Evolutionary conservation across 352 stramenopile species (phyloP).

Genomic region (Thraustochytrium striatum): DNA sequence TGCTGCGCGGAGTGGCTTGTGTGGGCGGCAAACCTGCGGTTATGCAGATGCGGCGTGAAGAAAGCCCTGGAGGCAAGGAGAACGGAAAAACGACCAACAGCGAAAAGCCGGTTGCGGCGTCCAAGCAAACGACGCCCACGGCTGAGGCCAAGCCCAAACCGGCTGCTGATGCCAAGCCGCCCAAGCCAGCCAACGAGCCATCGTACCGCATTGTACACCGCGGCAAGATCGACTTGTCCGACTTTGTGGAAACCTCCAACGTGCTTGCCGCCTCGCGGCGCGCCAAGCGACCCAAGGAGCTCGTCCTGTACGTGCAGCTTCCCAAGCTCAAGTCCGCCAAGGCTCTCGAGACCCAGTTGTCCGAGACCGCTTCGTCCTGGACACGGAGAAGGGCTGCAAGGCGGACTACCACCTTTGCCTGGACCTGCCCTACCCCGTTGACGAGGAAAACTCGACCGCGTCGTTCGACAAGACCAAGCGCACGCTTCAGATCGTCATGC

Average conservation of each 20-base stretch:
- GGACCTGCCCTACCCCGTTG: constrained; percentile 67
- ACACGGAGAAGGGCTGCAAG: background rate
- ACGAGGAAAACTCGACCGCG: constrained; percentile 69
- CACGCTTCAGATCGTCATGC: constrained; percentile 70
- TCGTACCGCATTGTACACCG: constrained; percentile 76
- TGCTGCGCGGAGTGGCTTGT: constrained; percentile 57
- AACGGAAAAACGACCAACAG: background rate
- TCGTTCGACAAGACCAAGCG: constrained; percentile 73
- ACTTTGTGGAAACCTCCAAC: constrained; percentile 55
- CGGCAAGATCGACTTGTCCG: constrained; percentile 55
- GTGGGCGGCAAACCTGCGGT: constrained; percentile 55
- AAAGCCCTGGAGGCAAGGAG: background rate
- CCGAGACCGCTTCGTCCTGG: background rate
- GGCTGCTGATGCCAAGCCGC: background rate
- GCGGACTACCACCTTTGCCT: constrained; percentile 58
- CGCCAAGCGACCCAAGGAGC: constrained; percentile 47
- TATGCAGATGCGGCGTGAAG: constrained; percentile 51
- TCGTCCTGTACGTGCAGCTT: constrained; percentile 46
- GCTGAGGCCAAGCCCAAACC: background rate
- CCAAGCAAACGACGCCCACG: background rate
- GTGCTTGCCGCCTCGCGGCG: background rate
- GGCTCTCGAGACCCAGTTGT: constrained; percentile 46
- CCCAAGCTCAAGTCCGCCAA: constrained; percentile 16
- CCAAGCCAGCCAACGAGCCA: constrained; percentile 28
- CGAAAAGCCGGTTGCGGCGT: background rate